Evolutionary conservation across 2,329 filamentous ascomycete species (phyloP), one percentile per base, ranked within the genome.

Genomic region (Penicillium sp.): DNA sequence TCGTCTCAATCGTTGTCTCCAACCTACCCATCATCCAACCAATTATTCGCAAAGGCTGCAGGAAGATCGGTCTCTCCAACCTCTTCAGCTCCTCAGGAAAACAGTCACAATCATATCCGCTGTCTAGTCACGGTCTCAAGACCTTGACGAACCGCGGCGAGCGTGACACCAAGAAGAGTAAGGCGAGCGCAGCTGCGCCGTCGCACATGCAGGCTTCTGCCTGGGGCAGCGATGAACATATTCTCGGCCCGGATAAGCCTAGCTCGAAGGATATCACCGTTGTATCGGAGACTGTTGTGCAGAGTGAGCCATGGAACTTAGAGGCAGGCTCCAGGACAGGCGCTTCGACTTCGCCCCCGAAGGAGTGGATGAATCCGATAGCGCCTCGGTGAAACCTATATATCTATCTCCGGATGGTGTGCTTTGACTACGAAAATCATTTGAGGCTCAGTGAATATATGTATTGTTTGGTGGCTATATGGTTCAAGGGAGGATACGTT

Each of bases 21-120:
- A 76, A 77, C 51, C 45, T 74, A 1, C 75, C 75, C 2, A 70
- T 76, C 44, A 68, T 76, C 30, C 70, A 74, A 47, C 70, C 67
- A 2, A 49, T 71, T 1, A 60, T 72, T 42, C 64, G 67, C 16
- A 60, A 49, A 11, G 50, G 49, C 4, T 62, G 65, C 43, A 59
- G 55, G 46, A 65, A 61, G 41, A 56, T 69, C 5, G 66, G 65
- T 36, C 63, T 70, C n/a, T 61, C 58, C 8, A 51, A 47, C 4
- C 51, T 71, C 7, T 67, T 70, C 47, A 68, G 62, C 23, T 62
- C 64, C 11, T 58, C 54, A 0, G 60, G 51, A 3, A 57, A 62
- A 14, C 51, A 52, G n/a, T 62, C 64, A 29, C 50, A 60, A 14
- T 55, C 62, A 16, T 60, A 65, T 32, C 62, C 61, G 1, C 59